These are phyloP conservation scores for Lasiodiplodia theobromae DNA, from an alignment of 2,329 filamentous ascomycete genomes.

Conservation along the genomic window DNA sequence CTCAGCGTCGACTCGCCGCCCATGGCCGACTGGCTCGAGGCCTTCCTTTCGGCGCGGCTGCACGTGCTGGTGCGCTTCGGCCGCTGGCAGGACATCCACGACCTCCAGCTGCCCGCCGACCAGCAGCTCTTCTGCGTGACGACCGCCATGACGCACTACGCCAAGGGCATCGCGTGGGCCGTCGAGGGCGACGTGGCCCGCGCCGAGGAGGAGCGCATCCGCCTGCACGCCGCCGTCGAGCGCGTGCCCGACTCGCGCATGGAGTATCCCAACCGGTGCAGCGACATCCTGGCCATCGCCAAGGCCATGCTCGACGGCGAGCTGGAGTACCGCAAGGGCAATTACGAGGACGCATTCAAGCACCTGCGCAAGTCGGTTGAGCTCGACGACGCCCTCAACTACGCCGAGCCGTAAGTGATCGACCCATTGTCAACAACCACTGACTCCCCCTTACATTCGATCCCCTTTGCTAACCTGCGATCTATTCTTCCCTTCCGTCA, in stretches of 20 bases:
- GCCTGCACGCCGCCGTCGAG: slow-evolving; percentile 61
- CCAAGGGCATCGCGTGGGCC: slow-evolving; percentile 70
- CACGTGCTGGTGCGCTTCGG: slow-evolving; percentile 79
- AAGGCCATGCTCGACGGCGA: slow-evolving; percentile 75
- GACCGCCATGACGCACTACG: slow-evolving; percentile 73
- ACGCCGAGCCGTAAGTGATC: slow-evolving; percentile 66
- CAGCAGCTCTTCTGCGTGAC: slow-evolving; percentile 70
- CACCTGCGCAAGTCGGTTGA: slow-evolving; percentile 65
- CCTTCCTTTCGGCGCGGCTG: slow-evolving; percentile 70
- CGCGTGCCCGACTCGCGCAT: slow-evolving; percentile 66
- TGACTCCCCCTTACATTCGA: not conserved
- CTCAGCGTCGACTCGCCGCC: slow-evolving; percentile 70
- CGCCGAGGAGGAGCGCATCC: slow-evolving; percentile 59
- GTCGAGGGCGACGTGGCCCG: slow-evolving; percentile 62
- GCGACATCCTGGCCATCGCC: slow-evolving; percentile 67
- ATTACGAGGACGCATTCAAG: slow-evolving; percentile 65
- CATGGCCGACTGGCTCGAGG: slow-evolving; percentile 82
- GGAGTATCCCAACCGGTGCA: slow-evolving; percentile 72
- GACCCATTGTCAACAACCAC: no score
- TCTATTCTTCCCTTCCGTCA: not conserved
- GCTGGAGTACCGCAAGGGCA: slow-evolving; percentile 70
- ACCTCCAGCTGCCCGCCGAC: slow-evolving; percentile 64
- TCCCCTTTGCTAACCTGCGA: not conserved
- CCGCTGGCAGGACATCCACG: slow-evolving; percentile 70
- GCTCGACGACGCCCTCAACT: slow-evolving; percentile 69